Conservation (phyloP, 768 basidiomycete genomes). For the Infundibulicybe gibba region DNA sequence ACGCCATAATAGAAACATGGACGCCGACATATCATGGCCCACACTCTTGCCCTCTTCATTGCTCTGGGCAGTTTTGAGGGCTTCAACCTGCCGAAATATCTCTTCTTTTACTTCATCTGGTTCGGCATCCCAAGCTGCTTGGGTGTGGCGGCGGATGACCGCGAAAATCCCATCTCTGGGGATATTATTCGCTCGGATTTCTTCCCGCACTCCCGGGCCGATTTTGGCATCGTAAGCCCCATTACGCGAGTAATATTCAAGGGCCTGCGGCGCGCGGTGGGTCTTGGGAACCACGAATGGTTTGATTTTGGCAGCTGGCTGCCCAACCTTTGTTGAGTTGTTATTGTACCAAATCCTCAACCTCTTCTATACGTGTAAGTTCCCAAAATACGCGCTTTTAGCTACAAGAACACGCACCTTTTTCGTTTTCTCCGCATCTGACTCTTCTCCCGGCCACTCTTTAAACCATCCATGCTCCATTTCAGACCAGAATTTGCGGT, state of each 20-base stretch:
- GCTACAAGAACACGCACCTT: background rate
- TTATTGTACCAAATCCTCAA: constrained; percentile 6
- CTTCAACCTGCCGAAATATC: constrained; percentile 1
- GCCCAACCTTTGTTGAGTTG: background rate
- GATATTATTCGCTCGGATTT: constrained; percentile 3
- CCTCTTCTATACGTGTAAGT: background rate
- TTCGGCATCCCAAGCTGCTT: constrained; percentile 1
- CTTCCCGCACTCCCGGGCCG: background rate
- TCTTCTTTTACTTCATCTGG: constrained; percentile 3
- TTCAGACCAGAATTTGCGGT: constrained; percentile 4
- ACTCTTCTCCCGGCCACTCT: constrained; percentile 1
- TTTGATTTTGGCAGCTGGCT: background rate
- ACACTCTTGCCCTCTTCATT: background rate
- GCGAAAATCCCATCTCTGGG: background rate
- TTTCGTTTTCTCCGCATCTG: background rate
- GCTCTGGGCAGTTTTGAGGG: background rate
- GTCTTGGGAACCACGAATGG: background rate
- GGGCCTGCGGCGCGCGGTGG: background rate
- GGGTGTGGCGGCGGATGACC: background rate
- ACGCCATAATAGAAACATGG: background rate
- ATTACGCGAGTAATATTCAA: background rate
- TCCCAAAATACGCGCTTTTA: background rate
- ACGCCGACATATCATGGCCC: background rate
- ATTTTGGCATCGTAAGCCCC: background rate
- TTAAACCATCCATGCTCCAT: constrained; percentile 1